Base-by-base conservation (phyloP, 345 rosid species). In the Reutealis trisperma region DNA sequence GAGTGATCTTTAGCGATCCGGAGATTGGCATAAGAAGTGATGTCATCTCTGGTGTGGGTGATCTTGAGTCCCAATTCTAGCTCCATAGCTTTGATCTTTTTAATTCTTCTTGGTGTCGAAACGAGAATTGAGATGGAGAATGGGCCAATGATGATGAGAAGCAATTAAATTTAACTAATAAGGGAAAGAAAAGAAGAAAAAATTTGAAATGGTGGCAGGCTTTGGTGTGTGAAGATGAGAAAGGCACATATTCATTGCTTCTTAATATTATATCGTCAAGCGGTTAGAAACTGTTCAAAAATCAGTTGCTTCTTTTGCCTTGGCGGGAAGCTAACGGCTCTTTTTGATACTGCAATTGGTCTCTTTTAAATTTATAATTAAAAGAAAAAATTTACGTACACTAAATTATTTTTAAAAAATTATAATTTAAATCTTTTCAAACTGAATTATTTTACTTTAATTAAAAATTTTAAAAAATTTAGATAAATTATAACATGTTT, bases 61-160 rank as follows among this genome's bases (percentile, higher is more conserved):
- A 92, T 84, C 89, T 89, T 91, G 41, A 95, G 83, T 67, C 91
- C 94, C 61, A 95, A 57, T 86, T 95, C 98, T 3, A 93, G 81
- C 93, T 93, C 97, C 98, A 95, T 94, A 25, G 1, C 16, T 60
- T 37, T 37, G 41, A 37, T 37, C 32, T 24, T 32, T 13, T 21
- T 25, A 1, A 21, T 21, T 24, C 7, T 37, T 61, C 22, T 67
- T 37, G 4, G 41, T 37, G 4, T 22, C 11, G 4, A 42, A 11
- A 11, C 6, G 0, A 49, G 42, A 37, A 25, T 19, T 24, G 55
- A 22, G 22, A 49, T 16, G 15, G 44, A 65, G 59, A 54, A 54
- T 4, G 58, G 58, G 58, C 3, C 13, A 45, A 45, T 54, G 58
- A 16, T 54, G 8, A 6, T 19, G 59, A 54, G 59, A 54, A 54